These are phyloP conservation scores for Mycena amicta DNA, from an alignment of 768 basidiomycete species.

Conservation along the genomic window DNA sequence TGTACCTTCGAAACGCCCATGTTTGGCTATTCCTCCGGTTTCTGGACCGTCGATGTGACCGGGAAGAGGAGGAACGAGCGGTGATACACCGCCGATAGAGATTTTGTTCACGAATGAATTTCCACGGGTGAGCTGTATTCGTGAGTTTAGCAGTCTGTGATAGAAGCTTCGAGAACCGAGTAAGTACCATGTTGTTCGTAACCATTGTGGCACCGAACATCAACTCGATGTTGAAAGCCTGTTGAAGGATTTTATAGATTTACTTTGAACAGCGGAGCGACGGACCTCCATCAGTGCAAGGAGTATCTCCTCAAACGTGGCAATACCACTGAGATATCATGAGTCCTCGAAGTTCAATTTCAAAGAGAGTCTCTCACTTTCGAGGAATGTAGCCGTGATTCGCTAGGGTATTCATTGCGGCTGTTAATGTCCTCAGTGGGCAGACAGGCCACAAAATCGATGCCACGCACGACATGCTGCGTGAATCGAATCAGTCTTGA, in stretches of 20 bases:
- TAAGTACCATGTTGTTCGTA: conserved; percentile 15
- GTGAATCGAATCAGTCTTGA: conserved; percentile 1
- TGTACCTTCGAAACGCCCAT: not conserved
- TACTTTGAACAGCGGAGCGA: no score
- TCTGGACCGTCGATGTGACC: not conserved
- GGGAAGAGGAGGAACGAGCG: not conserved
- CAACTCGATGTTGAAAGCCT: conserved; percentile 17
- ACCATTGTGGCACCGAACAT: conserved; percentile 10
- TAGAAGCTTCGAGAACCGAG: no score
- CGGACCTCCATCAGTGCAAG: conserved; percentile 16
- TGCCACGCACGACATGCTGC: conserved; percentile 3
- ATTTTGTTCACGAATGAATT: conserved; percentile 19
- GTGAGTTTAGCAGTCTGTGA: not conserved
- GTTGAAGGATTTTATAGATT: no score
- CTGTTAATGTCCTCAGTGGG: no score
- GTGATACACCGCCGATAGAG: conserved; percentile 13
- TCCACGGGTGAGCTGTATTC: conserved; percentile 8
- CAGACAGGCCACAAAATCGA: no score
- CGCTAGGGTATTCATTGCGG: conserved; percentile 11
- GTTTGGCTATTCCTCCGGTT: not conserved
- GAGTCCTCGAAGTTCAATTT: not conserved
- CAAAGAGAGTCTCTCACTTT: not conserved
- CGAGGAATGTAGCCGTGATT: conserved; percentile 15
- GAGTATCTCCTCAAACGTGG: conserved; percentile 15
- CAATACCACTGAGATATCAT: conserved; percentile 9